phyloP scores from a whole-genome alignment of 441 rosid genomes.

The Arabidopsis hybrid region DNA sequence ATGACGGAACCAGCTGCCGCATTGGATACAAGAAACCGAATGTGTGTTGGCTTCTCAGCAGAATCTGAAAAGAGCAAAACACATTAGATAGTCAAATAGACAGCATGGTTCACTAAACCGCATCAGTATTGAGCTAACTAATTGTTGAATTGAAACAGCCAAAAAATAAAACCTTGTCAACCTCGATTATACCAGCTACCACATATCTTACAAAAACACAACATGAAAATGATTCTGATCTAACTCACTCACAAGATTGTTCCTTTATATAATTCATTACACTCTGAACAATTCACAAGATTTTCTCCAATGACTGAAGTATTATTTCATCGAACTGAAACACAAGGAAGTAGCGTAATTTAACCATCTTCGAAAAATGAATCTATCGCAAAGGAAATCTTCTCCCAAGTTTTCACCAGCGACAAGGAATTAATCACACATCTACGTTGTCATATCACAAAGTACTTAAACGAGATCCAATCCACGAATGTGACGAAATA shows the following conservation, averaged over 20 bases:
- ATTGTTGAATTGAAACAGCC: not conserved
- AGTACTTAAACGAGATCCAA: slow-evolving; percentile 29
- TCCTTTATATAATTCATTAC: not conserved
- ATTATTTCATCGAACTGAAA: not conserved
- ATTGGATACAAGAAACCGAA: slow-evolving; percentile 95
- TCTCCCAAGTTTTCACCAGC: slow-evolving; percentile 8
- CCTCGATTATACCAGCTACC: slow-evolving; percentile 4
- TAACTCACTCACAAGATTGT: not conserved
- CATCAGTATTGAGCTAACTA: not conserved
- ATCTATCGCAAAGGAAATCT: not conserved
- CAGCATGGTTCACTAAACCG: not conserved
- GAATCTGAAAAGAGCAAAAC: slow-evolving; percentile 54
- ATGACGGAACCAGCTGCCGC: slow-evolving; percentile 98
- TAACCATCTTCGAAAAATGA: slow-evolving; percentile 4
- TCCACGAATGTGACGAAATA: slow-evolving; percentile 12
- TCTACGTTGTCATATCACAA: slow-evolving; percentile 2
- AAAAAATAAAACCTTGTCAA: not conserved
- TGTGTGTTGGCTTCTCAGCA: slow-evolving; percentile 78
- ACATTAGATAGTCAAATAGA: slow-evolving; percentile 18
- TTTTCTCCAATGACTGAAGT: not conserved
- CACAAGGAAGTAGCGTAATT: slow-evolving; percentile 3
- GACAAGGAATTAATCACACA: slow-evolving; percentile 1
- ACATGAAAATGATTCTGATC: slow-evolving; percentile 17
- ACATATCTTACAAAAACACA: slow-evolving; percentile 10
- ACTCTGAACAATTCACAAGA: slow-evolving; percentile 2